Evolutionary conservation across 345 rosid genomes (phyloP).

Genomic region (Gynandropsis gynandra): DNA sequence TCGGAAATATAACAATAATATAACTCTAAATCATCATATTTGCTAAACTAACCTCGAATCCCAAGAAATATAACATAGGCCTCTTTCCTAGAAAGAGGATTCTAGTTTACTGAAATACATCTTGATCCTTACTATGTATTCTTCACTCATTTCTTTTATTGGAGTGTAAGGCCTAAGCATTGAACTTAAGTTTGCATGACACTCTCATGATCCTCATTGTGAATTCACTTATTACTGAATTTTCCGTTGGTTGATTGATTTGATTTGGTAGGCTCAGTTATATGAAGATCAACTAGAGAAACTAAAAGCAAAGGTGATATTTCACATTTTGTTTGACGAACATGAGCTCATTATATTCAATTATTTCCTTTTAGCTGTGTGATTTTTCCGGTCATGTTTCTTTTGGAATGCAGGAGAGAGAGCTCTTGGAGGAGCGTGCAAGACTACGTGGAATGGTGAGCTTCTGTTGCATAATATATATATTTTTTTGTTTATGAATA

Average conservation of each 20-base stretch:
- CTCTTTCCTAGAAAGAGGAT: too few relatives aligned
- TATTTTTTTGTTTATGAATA: too few relatives aligned
- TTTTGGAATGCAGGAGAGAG: conserved; percentile 34
- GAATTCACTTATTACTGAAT: neutral
- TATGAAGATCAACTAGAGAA: conserved; percentile 37
- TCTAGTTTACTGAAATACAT: too few relatives aligned
- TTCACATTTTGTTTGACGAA: neutral
- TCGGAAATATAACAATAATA: too few relatives aligned
- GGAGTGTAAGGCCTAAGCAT: too few relatives aligned
- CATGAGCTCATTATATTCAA: neutral
- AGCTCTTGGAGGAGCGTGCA: conserved; percentile 42
- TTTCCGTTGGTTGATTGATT: neutral
- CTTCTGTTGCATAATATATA: conserved; percentile 5
- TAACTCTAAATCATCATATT: too few relatives aligned
- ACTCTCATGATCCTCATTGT: neutral
- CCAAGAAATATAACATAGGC: too few relatives aligned
- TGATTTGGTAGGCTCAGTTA: conserved; percentile 34
- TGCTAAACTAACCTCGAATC: too few relatives aligned
- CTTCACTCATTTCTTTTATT: too few relatives aligned
- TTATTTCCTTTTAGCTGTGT: neutral
- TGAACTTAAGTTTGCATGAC: too few relatives aligned
- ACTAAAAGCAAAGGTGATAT: conserved; percentile 39
- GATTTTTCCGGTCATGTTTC: neutral
- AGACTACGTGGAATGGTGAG: conserved; percentile 35
- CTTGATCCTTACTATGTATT: too few relatives aligned